A percentile compares a stretch with the other conserved stretches of the same genome.
phyloP scores from a whole-genome alignment of 306 rosid species.

The Canavalia gladiata region DNA sequence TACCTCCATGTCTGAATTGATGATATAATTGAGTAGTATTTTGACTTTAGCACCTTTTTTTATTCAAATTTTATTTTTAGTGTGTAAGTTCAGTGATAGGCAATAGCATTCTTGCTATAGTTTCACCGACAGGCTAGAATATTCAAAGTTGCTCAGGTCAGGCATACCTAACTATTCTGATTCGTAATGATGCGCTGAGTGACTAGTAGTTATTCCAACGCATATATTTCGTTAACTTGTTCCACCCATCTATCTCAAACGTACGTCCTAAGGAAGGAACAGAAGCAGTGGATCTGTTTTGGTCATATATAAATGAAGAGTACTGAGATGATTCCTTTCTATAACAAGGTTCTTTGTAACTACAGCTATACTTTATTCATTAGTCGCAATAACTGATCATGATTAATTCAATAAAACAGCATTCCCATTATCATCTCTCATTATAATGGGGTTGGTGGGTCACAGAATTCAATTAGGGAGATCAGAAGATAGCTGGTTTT shows the following conservation, averaged over 20 bases:
- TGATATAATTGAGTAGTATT: neutral
- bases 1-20: neutral
- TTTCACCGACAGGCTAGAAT: conserved; percentile 31
- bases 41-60: neutral
- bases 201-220: conserved; percentile 31
- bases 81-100: neutral
- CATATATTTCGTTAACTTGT: conserved; percentile 29
- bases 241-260: conserved; percentile 17
- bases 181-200: conserved; percentile 38
- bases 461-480: neutral
- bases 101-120: neutral
- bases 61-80: neutral
- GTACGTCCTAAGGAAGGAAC: neutral
- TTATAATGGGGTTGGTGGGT: conserved; percentile 20
- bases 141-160: conserved; percentile 26
- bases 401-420: conserved; percentile 39
- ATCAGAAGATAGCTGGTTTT: neutral
- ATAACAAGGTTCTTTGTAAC: conserved; percentile 40
- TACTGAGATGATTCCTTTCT: conserved; percentile 9
- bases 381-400: conserved; percentile 14
- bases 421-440: conserved; percentile 24
- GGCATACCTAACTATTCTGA: conserved; percentile 32
- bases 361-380: conserved; percentile 38
- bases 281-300: conserved; percentile 6
- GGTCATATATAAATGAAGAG: conserved; percentile 25